Conservation (phyloP, 208 protist species). For the Vickermania spadyakhi region DNA sequence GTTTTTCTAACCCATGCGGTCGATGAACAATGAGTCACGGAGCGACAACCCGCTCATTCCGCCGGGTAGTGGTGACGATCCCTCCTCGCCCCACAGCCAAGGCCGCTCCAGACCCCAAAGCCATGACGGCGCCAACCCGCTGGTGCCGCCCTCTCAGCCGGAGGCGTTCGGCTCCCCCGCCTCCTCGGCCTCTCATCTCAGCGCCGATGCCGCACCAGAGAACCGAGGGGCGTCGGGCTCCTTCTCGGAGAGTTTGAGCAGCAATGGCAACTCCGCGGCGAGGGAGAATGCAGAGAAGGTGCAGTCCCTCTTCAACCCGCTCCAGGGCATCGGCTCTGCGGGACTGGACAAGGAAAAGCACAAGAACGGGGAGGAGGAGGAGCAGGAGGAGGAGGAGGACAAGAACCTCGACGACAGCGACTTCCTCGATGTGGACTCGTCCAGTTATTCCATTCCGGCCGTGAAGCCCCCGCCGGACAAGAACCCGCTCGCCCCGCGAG, state of each 20-base stretch:
- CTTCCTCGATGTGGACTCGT: not conserved
- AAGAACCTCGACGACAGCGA: not conserved
- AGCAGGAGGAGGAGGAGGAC: not conserved
- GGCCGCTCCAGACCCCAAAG: too few species aligned
- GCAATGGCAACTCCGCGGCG: not conserved
- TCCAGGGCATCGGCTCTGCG: not conserved
- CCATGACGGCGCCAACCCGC: too few species aligned
- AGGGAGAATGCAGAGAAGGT: not conserved
- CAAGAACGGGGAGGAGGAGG: not conserved
- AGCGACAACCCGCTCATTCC: too few species aligned
- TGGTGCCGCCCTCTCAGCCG: too few species aligned
- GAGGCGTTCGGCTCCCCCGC: too few species aligned
- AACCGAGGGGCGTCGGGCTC: not conserved
- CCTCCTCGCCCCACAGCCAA: too few species aligned
- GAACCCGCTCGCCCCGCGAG: not conserved
- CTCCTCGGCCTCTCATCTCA: too few species aligned
- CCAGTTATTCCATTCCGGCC: not conserved
- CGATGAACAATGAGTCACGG: too few species aligned
- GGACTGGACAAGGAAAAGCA: too few species aligned
- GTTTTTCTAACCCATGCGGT: too few species aligned
- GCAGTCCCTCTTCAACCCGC: not conserved
- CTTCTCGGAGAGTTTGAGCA: not conserved
- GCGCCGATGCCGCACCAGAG: too few species aligned
- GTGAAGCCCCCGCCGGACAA: not conserved
- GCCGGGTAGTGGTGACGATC: too few species aligned